Base-by-base conservation (phyloP, 805 yeast genomes). In the Naumovozyma castellii region DNA sequence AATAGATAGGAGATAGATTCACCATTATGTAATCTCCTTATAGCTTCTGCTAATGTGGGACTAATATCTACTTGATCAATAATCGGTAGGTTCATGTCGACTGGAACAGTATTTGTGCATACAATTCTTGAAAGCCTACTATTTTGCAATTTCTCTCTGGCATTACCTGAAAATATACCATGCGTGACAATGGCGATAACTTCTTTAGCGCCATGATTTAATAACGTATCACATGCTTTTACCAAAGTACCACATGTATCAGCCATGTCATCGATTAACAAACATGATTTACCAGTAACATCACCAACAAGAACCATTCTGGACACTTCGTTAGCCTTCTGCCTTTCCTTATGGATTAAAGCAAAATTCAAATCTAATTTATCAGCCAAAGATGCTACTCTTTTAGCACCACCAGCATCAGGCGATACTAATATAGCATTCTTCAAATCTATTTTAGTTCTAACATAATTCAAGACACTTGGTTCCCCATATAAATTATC, bases 391-490 rank as follows among this genome's bases (percentile, higher is more conserved):
- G 88, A 79, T 2, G 97, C 97, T 19, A 88, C 98, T 49, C 98
- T 75, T 64, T 90, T 90, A 40, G 97, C 97, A 43, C 98, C 98
- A 52, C 98, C 98, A 3, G 98, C 98, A 66, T 90, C 98, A 3
- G 98, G 98, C 3, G 96, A 86, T 10, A 90, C 94, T 40, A 90
- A 76, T 38, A 87, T 84, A 8, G 87, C 73, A 43, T 78, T 69
- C 25, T 65, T 64, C 45, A 68, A 64, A 46, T 73, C 71, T 34
- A 76, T 67, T 47, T 76, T 73, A 44, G 78, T 84, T 47, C 74
- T 77, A 51, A 90, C 84, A 61, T 84, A 92, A 50, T 83, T 69
- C 36, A 90, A 72, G 16, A 84, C 94, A 41, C 81, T 76, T 36
- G 98, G 97, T 58, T 92, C 97, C 15, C 95, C 97, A 53, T 88